Evolutionary conservation across 306 rosid species (phyloP).

Genomic region (Dalbergia cochinchinensis): DNA sequence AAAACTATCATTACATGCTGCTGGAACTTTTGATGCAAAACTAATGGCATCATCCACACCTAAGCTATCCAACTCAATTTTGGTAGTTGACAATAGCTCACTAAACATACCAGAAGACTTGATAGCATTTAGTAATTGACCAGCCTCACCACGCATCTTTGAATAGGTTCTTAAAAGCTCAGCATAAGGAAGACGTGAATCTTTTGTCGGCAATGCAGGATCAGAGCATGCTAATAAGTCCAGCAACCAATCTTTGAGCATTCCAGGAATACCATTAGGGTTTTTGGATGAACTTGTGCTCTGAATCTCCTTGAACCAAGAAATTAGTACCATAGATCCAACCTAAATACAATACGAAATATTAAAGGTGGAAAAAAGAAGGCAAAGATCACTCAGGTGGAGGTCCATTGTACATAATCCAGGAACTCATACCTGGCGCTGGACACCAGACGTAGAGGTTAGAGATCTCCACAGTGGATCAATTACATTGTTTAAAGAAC

Average conservation of each 20-base stretch:
- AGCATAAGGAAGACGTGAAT: constrained; percentile 77
- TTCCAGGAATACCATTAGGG: constrained; percentile 51
- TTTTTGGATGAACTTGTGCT: constrained; percentile 43
- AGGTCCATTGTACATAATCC: constrained; percentile 25
- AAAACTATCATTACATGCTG: constrained; percentile 54
- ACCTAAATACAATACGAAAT: constrained; percentile 61
- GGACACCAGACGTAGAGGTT: constrained; percentile 83
- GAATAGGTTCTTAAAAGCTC: constrained; percentile 95
- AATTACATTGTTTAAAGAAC: constrained; percentile 63
- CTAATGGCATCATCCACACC: constrained; percentile 83
- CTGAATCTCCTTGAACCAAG: constrained; percentile 89
- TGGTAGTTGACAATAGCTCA: constrained; percentile 55
- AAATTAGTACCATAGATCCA: constrained; percentile 86
- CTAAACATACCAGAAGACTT: constrained; percentile 64
- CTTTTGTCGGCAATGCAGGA: constrained; percentile 91
- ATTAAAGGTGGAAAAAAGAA: constrained; percentile 20
- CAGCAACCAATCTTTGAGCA: constrained; percentile 80
- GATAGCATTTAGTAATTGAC: constrained; percentile 70
- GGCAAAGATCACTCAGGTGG: constrained; percentile 14
- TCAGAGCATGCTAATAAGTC: constrained; percentile 84
- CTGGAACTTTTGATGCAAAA: constrained; percentile 86
- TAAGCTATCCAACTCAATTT: constrained; percentile 73
- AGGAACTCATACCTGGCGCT: constrained; percentile 76
- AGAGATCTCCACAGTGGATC: constrained; percentile 82
- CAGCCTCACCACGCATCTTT: constrained; percentile 91